These are phyloP conservation scores for Vitis riparia DNA, from an alignment of 164 flowering plant genomes.

Conservation along the genomic window DNA sequence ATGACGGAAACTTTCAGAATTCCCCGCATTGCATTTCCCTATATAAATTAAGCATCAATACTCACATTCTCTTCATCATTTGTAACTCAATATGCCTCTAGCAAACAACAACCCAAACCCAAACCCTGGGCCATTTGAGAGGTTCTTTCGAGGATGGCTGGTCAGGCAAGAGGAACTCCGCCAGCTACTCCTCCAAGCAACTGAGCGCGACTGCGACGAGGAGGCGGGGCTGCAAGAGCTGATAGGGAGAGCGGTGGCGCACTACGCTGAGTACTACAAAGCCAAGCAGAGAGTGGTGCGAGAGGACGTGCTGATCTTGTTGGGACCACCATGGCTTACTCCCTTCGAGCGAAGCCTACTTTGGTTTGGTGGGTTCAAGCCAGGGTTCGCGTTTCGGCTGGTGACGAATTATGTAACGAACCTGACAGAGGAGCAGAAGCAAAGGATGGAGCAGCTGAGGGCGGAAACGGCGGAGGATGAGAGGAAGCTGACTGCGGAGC, in stretches of 20 bases:
- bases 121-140: no score
- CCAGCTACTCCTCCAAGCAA: no score
- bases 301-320: slow-evolving; percentile 5
- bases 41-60: no score
- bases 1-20: no score
- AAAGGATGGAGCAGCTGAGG: slow-evolving; percentile 6
- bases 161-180: no score
- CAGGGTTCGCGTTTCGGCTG: slow-evolving; percentile 1
- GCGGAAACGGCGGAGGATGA: slow-evolving; percentile 19
- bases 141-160: no score
- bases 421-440: background rate
- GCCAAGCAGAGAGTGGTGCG: background rate
- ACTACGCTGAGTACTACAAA: slow-evolving; percentile 11
- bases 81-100: no score
- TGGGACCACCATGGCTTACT: slow-evolving; percentile 17
- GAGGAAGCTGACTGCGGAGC: slow-evolving; percentile 9
- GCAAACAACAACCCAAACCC: no score
- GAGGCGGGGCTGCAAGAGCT: no score
- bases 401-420: slow-evolving; percentile 1
- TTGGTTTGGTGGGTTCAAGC: slow-evolving; percentile 17
- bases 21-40: no score
- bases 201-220: no score
- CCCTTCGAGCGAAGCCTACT: slow-evolving; percentile 4
- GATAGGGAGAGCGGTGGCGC: background rate
- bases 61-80: no score